These are phyloP conservation scores for Discostella stelligeroides DNA, from an alignment of 108 stramenopile genomes.

Conservation along the genomic window DNA sequence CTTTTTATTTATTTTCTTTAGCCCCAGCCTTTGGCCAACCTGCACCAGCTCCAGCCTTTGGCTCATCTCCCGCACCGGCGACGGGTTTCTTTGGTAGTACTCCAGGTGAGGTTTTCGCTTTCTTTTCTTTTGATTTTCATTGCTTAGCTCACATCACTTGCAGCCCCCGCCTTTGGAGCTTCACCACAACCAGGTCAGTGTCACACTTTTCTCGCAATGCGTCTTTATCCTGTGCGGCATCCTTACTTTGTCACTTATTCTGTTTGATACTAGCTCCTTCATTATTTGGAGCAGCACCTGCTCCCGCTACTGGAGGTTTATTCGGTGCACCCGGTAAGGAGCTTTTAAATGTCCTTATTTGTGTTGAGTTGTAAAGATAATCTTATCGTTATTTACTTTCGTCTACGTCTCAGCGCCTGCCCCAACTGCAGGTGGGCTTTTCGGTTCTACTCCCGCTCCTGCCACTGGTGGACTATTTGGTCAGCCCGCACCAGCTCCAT, in stretches of 20 bases:
- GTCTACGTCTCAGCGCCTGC: conserved; percentile 18
- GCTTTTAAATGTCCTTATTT: background rate
- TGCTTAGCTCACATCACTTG: background rate
- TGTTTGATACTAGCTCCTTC: conserved; percentile 41
- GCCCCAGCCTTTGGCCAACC: conserved; percentile 50
- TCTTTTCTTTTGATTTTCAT: background rate
- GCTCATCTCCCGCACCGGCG: conserved; percentile 50
- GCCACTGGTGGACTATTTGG: conserved; percentile 54
- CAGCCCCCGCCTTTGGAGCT: conserved; percentile 10
- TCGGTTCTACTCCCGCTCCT: conserved; percentile 51
- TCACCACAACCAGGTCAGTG: conserved; percentile 7
- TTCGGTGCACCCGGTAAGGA: conserved; percentile 55
- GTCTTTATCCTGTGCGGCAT: too few species aligned
- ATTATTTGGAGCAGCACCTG: conserved; percentile 77
- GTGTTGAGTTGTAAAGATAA: background rate
- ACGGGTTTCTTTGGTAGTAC: conserved; percentile 53
- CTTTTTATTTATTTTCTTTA: background rate
- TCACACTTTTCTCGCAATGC: background rate
- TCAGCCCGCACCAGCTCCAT: conserved; percentile 24
- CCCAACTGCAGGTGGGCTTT: conserved; percentile 38
- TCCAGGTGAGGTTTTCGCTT: conserved; percentile 16
- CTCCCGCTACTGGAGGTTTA: conserved; percentile 57
- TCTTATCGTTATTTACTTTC: background rate
- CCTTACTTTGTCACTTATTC: background rate
- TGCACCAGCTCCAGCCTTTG: conserved; percentile 51